Percentiles rank a stretch among this genome's conserved stretches.
Evolutionary conservation across 306 rosid genomes (phyloP).

Genomic region (Begonia peltatifolia): DNA sequence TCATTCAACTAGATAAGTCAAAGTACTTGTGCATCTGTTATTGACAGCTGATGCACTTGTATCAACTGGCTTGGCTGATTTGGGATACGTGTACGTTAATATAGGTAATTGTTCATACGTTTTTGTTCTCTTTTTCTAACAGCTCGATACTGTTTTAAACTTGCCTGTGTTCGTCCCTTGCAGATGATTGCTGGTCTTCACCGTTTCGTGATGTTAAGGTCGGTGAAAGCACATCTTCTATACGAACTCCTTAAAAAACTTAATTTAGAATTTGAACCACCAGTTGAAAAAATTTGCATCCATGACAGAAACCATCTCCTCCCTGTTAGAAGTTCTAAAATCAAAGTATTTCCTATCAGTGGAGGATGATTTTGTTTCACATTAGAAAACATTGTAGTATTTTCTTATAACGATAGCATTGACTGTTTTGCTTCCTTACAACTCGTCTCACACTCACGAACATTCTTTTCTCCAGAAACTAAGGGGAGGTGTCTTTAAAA

Average conservation of each 20-base stretch:
- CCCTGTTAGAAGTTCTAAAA: too few species aligned
- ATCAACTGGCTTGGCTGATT: constrained; percentile 75
- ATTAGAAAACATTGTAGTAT: too few species aligned
- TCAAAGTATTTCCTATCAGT: too few species aligned
- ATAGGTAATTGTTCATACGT: constrained; percentile 42
- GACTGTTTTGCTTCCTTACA: too few species aligned
- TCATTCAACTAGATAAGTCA: too few species aligned
- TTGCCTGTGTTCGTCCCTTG: not conserved
- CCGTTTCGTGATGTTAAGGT: not conserved
- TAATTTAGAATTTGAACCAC: too few species aligned
- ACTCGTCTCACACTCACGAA: not conserved
- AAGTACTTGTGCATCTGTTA: constrained; percentile 4
- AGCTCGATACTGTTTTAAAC: constrained; percentile 11
- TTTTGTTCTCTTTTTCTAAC: constrained; percentile 3
- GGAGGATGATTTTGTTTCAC: too few species aligned
- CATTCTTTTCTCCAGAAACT: not conserved
- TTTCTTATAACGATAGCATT: too few species aligned
- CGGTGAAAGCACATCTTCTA: too few species aligned
- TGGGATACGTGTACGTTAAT: constrained; percentile 69
- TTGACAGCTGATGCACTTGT: constrained; percentile 85
- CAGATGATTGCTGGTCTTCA: constrained; percentile 94
- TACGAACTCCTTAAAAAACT: too few species aligned
- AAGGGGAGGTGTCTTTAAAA: not conserved
- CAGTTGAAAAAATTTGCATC: too few species aligned
- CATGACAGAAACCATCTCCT: too few species aligned